These are phyloP conservation scores for Lecanicillium sp. DNA, from an alignment of 2,329 filamentous ascomycete genomes.

Conservation along the genomic window DNA sequence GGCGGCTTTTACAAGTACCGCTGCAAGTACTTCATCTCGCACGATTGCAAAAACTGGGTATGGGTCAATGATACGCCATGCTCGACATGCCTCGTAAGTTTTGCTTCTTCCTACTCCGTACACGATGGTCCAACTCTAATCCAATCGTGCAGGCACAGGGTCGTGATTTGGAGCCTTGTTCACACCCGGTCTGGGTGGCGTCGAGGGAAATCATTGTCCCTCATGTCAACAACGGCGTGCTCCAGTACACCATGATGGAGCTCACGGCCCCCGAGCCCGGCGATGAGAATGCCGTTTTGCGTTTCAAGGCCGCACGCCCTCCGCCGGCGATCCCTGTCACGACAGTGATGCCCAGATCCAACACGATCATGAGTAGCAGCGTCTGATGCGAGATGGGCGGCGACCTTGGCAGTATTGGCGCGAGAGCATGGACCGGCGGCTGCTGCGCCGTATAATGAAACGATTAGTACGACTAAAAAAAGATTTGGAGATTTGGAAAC, in stretches of 20 bases:
- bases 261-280: conserved; percentile 33
- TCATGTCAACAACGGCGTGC: conserved; percentile 36
- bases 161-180: conserved; percentile 36
- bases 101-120: neutral
- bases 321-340: conserved; percentile 25
- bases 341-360: conserved; percentile 24
- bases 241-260: conserved; percentile 45
- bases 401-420: too few relatives aligned
- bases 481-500: neutral
- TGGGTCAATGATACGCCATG: conserved; percentile 47
- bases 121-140: neutral
- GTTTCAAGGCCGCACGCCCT: conserved; percentile 25
- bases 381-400: neutral
- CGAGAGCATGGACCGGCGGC: neutral
- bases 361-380: conserved; percentile 12
- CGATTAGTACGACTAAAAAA: neutral
- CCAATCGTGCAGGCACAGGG: conserved; percentile 38
- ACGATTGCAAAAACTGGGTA: conserved; percentile 49
- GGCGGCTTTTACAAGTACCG: conserved; percentile 47
- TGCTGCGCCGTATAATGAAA: neutral
- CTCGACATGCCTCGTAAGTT: conserved; percentile 31
- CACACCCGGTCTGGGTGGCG: conserved; percentile 22
- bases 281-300: conserved; percentile 31
- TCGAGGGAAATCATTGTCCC: conserved; percentile 41
- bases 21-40: conserved; percentile 48